phyloP scores from a whole-genome alignment of 1,284 basidiomycete species.

The Puccinia hordei region DNA sequence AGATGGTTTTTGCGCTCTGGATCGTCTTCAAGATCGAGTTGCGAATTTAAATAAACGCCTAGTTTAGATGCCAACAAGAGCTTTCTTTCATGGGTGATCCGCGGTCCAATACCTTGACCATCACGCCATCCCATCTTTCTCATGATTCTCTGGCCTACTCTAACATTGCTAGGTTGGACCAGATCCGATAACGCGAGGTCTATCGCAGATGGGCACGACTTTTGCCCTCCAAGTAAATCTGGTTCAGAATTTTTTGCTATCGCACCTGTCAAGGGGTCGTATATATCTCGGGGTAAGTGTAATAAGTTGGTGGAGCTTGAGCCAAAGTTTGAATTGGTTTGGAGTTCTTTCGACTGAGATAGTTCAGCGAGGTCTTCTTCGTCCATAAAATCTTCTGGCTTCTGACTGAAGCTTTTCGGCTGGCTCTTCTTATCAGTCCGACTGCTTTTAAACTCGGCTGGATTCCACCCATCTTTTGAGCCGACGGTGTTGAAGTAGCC shows the following conservation, averaged over 20 bases:
- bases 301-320: constrained; percentile 43
- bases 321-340: constrained; percentile 48
- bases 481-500: constrained; percentile 97
- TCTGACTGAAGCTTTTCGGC: constrained; percentile 62
- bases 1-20: constrained; percentile 80
- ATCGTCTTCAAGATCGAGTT: constrained; percentile 61
- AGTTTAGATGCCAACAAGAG: constrained; percentile 64
- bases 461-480: constrained; percentile 97
- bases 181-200: constrained; percentile 54
- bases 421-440: constrained; percentile 73
- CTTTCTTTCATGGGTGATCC: constrained; percentile 76
- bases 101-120: constrained; percentile 89
- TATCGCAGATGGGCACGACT: constrained; percentile 52
- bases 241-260: constrained; percentile 74
- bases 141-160: constrained; percentile 73
- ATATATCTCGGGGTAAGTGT: constrained; percentile 4
- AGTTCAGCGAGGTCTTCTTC: constrained; percentile 89
- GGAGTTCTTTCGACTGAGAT: constrained; percentile 70
- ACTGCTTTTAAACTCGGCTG: constrained; percentile 70
- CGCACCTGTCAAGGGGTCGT: constrained; percentile 51
- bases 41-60: constrained; percentile 52
- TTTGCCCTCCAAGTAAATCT: constrained; percentile 54
- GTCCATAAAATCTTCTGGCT: constrained; percentile 96
- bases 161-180: constrained; percentile 54
- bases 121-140: constrained; percentile 93